phyloP scores from a whole-genome alignment of 1,284 basidiomycete species.

The Erythrobasidium hasegawianum region DNA sequence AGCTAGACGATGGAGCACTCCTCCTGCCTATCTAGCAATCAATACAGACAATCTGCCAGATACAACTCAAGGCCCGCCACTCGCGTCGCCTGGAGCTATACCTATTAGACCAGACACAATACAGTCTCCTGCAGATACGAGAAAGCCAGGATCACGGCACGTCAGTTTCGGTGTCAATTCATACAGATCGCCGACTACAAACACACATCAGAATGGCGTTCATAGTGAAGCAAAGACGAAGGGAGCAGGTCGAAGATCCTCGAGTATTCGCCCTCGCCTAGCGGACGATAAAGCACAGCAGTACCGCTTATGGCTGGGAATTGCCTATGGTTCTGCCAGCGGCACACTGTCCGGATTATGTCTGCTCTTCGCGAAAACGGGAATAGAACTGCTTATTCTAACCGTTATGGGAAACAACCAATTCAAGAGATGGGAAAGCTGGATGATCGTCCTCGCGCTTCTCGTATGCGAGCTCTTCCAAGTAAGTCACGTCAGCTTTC shows the following conservation, averaged over 20 bases:
- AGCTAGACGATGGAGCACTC: slow-evolving; percentile 31
- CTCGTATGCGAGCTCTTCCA: slow-evolving; percentile 69
- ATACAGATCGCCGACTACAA: slow-evolving; percentile 11
- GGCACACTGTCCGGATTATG: slow-evolving; percentile 93
- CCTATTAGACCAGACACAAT: background rate
- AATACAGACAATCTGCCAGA: background rate
- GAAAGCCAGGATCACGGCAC: slow-evolving; percentile 10
- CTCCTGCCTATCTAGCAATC: slow-evolving; percentile 11
- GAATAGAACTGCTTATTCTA: slow-evolving; percentile 80
- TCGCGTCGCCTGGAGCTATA: background rate
- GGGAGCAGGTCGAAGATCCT: background rate
- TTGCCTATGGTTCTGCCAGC: slow-evolving; percentile 83
- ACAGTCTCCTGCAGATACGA: background rate
- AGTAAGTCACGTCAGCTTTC: no score
- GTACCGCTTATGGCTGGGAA: slow-evolving; percentile 66
- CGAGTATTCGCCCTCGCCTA: slow-evolving; percentile 5
- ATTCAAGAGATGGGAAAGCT: slow-evolving; percentile 70
- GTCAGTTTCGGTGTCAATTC: slow-evolving; percentile 25
- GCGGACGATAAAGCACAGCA: slow-evolving; percentile 22
- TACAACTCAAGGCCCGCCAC: slow-evolving; percentile 2
- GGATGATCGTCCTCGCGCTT: slow-evolving; percentile 69
- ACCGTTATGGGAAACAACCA: slow-evolving; percentile 74
- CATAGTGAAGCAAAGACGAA: slow-evolving; percentile 7
- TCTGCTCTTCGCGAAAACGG: slow-evolving; percentile 87
- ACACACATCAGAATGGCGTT: background rate